Evolutionary conservation across 192 early-diverging fungal species (phyloP), one percentile per base, ranked within the genome.

Genomic region (Piromyces sp.): DNA sequence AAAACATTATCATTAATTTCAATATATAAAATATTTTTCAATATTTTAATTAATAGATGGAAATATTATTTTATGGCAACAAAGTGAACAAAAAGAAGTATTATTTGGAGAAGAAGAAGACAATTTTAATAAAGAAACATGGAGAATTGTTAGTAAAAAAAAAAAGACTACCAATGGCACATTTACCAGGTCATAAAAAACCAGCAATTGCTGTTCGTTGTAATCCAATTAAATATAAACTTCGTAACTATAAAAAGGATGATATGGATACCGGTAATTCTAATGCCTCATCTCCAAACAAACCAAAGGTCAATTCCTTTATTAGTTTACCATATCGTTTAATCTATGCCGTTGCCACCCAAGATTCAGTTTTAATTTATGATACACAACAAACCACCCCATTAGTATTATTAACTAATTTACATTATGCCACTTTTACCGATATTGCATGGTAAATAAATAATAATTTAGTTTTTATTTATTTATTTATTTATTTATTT

Each of bases 351-450:
- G 91, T 96, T 29, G 96, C 93, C 3, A 92, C 90, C n/a, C 94
- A 94, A 83, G 94, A 95, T 83, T 85, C 93, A 3, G 87, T 97
- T 22, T 88, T 91, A 28, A 87, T 98, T 6, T 97, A 97, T 86
- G 96, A 97, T 89, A 96, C 97, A 80, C 89, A 94, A 81, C 88
- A 91, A 80, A 82, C 84, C 7, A 85, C 87, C 22, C 93, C 97
- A 2, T 87, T 96, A 11, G 94, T 91, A 22, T 85, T 92, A 31
- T 83, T 96, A 80, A 86, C 90, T 26, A 93, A 94, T 30, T 86
- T 97, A 81, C 97, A 98, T 85, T 97, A 94, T 85, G 93, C 95
- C 22, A 92, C 95, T 3, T 87, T 97, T 42, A 95, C 96, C 14
- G 97, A 98, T 85, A 82, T 97, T 79, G 86, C 95, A 28, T 97